Evolutionary conservation across 2,329 filamentous ascomycete genomes (phyloP).

Genomic region (Bipolaris zeicola): DNA sequence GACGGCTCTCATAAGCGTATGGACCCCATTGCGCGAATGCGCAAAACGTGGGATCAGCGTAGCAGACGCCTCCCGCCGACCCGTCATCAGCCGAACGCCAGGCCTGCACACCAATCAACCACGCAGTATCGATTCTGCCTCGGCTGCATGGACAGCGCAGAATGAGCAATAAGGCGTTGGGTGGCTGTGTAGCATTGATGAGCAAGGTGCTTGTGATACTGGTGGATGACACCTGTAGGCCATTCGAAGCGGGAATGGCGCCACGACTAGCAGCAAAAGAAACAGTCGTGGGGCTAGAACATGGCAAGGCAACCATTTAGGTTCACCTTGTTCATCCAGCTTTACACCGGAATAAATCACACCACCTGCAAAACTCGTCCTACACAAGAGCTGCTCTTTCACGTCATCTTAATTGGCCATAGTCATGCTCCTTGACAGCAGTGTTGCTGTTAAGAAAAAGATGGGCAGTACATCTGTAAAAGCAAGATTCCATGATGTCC

Average conservation of each 20-base stretch:
- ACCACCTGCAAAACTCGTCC: neutral
- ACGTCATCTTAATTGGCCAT: neutral
- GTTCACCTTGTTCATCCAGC: too few species aligned
- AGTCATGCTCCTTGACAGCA: neutral
- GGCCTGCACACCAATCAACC: slow-evolving; percentile 14
- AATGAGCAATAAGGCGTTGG: neutral
- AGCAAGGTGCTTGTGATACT: slow-evolving; percentile 7
- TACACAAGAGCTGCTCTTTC: neutral
- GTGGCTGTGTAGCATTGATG: slow-evolving; percentile 19
- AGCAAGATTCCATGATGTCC: neutral
- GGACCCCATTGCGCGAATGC: slow-evolving; percentile 22
- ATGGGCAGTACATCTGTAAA: neutral
- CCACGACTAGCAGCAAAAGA: neutral
- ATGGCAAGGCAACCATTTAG: too few species aligned
- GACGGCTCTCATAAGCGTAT: slow-evolving; percentile 16
- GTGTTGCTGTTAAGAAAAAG: neutral
- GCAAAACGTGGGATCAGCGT: slow-evolving; percentile 25
- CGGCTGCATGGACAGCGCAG: neutral
- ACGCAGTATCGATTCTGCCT: neutral
- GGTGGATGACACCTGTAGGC: neutral
- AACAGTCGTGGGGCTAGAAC: neutral
- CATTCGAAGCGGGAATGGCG: slow-evolving; percentile 6
- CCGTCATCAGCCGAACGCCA: slow-evolving; percentile 16
- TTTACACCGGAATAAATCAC: too few species aligned
- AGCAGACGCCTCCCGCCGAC: slow-evolving; percentile 14